These are phyloP conservation scores for Isatis tinctoria DNA, from an alignment of 345 rosid species.

Conservation along the genomic window DNA sequence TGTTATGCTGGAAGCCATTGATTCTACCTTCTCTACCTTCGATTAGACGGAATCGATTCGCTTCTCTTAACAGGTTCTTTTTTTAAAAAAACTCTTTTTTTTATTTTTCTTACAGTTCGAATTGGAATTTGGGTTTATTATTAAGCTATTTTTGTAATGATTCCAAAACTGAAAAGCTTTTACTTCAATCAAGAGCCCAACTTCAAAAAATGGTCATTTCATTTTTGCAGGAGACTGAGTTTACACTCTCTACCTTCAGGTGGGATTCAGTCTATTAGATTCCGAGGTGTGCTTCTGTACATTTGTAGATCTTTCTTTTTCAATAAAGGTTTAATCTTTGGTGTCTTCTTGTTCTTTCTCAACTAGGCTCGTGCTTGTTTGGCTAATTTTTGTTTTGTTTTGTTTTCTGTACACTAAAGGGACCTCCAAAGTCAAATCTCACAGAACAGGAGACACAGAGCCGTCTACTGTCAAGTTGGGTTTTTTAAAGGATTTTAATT, in stretches of 20 bases:
- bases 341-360: neutral
- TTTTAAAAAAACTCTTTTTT: neutral
- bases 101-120: neutral
- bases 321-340: neutral
- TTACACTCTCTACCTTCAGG: conserved; percentile 11
- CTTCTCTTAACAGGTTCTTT: conserved; percentile 38
- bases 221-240: conserved; percentile 23
- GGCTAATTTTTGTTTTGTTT: neutral
- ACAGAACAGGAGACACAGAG: conserved; percentile 22
- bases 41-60: neutral
- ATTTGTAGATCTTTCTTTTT: neutral
- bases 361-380: neutral
- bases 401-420: conserved; percentile 35
- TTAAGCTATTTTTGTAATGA: too few relatives aligned
- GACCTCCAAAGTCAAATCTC: conserved; percentile 36
- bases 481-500: conserved; percentile 21
- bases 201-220: neutral
- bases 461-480: neutral
- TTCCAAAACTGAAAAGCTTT: too few relatives aligned
- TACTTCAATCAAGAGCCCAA: neutral
- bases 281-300: conserved; percentile 9
- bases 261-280: conserved; percentile 21
- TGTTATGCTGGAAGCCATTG: conserved; percentile 42
- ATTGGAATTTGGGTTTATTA: neutral
- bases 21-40: conserved; percentile 28